Evolutionary conservation across 176 grass and related monocot species (phyloP), one percentile per base, ranked within the genome.

Genomic region (Elaeis guineensis): DNA sequence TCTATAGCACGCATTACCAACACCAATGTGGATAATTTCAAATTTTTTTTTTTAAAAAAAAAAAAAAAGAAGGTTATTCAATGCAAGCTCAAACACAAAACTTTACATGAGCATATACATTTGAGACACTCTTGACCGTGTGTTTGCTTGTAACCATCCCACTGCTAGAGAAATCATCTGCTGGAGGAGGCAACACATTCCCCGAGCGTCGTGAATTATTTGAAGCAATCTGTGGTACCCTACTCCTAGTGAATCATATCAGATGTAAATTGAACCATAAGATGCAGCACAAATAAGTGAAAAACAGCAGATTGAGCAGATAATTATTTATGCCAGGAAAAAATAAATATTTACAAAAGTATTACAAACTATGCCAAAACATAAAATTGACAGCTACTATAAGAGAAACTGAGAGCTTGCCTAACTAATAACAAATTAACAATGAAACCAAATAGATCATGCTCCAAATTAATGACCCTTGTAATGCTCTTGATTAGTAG

Each of bases 141-240:
- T 79, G 73, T 67, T 76, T 89, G 63, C 72, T 66, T 62, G 86
- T 71, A 61, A 78, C 62, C 52, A 71, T 72, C 6, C 68, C 74
- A 74, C 72, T 85, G 51, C 69, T 83, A 74, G 82, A 80, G 63
- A 80, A 86, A 72, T 92, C 84, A 76, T 98, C 93, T 64, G 74
- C 73, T 56, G 84, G 84, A 59, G 93, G 76, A 61, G 93, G 93
- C 71, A 98, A 73, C 54, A 89, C 15, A 73, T 63, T 92, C 62
- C 93, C 93, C 74, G 70, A 25, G 28, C 79, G 84, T 63, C 82
- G 82, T 1, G 83, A 85, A 87, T 77, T 80, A 77, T 67, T 92
- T 54, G 75, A 78, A 32, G 72, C 76, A 70, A 86, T 83, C 69
- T 92, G 93, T 20, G 87, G 93, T 49, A 98, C 84, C 82, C 84